Evolutionary conservation across 2,329 filamentous ascomycete species (phyloP), one percentile per base, ranked within the genome.

Genomic region (Cladosporium sp.): DNA sequence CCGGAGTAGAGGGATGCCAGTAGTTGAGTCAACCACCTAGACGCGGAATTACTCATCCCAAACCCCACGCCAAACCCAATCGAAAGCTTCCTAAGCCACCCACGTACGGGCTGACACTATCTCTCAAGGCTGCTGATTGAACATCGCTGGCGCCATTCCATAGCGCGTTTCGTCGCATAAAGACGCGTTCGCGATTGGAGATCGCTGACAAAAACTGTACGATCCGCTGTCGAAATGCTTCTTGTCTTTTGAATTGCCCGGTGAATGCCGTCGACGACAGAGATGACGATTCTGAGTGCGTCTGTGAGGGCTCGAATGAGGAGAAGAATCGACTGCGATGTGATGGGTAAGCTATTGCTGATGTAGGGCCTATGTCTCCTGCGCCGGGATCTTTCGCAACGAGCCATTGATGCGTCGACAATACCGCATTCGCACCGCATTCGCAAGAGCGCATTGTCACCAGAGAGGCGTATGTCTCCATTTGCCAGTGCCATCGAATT

Each of bases 11-110:
- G 18, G 26, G 12, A n/a, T 52, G 44, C 29, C 26, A 26, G 16
- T 21, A 26, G 16, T 21, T 2, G 37, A 29, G n/a, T 44, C 10
- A 23, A 33, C 29, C 11, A 11, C 31, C 44, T 52, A 7, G 49
- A 52, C 31, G 35, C 50, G 33, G 60, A 63, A 63, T 63, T 63
- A 63, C 60, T 63, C 60, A 63, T 53, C 60, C 49, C 21, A 21
- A 63, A 29, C 23, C 33, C 49, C 50, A 63, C n/a, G 18, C 21
- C 21, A 46, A 61, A 49, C 40, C n/a, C 58, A 61, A 50, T 35
- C 49, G n/a, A 55, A 62, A 53, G 35, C 49, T 62, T 55, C 16
- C 7, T 33, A 63, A 63, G 60, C 60, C 60, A 63, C 60, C 50
- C 33, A 63, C 49, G 60, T 31, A n/a, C 60, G 16, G 50, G 50